Conservation (phyloP, 805 yeast genomes). For the Zygoascus bituminiphila region DNA sequence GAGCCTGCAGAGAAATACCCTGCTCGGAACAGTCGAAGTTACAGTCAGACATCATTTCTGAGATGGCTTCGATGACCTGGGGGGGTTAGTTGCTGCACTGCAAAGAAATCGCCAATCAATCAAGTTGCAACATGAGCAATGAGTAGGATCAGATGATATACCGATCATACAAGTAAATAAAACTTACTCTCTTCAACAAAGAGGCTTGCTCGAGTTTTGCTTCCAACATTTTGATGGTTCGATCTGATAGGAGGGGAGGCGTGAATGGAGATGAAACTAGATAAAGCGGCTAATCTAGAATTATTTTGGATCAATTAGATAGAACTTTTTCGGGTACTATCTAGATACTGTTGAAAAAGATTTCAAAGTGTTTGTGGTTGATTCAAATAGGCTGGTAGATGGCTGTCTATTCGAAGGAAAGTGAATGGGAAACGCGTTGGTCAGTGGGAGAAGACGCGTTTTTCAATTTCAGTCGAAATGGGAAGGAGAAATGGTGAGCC, state of each 20-base stretch:
- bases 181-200: constrained; percentile 64
- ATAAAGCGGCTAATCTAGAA: no score
- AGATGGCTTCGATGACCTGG: constrained; percentile 79
- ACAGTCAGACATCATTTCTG: constrained; percentile 90
- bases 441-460: neutral
- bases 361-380: no score
- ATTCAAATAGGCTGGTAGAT: no score
- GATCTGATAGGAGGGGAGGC: no score
- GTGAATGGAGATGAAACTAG: no score
- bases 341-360: no score
- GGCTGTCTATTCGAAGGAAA: no score
- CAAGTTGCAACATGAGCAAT: no score
- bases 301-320: no score
- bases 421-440: neutral
- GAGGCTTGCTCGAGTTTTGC: constrained; percentile 93
- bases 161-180: neutral
- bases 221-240: constrained; percentile 83
- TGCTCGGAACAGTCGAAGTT: constrained; percentile 94
- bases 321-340: no score
- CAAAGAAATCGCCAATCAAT: no score
- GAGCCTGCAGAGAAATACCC: constrained; percentile 95
- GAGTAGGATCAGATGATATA: no score
- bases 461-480: neutral
- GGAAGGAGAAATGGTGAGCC: neutral
- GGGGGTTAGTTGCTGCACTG: neutral